Evolutionary conservation across 768 basidiomycete genomes (phyloP).

Genomic region (Boletus subparvulus): DNA sequence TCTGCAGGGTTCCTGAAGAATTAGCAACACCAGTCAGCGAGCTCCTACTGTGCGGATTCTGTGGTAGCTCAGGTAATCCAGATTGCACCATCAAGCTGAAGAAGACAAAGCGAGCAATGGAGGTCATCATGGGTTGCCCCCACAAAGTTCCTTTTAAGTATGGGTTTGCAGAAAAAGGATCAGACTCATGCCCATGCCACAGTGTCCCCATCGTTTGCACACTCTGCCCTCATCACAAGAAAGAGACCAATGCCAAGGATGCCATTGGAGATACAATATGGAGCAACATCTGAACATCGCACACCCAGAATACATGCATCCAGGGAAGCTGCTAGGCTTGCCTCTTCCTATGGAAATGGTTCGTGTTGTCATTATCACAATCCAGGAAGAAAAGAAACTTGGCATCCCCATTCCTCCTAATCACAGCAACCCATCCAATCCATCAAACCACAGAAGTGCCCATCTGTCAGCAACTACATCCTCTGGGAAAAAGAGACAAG

Average conservation of each 20-base stretch:
- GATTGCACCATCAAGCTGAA: neutral
- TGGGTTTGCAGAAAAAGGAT: neutral
- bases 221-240: neutral
- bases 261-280: constrained; percentile 6
- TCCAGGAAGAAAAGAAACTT: too few relatives aligned
- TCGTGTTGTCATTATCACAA: too few relatives aligned
- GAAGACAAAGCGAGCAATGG: neutral
- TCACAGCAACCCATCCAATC: too few relatives aligned
- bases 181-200: neutral
- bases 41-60: neutral
- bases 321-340: too few relatives aligned
- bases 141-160: neutral
- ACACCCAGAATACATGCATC: too few relatives aligned
- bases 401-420: too few relatives aligned
- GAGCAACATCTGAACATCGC: neutral
- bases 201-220: neutral
- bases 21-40: neutral
- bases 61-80: neutral
- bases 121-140: neutral
- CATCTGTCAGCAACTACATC: neutral
- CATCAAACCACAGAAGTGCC: neutral
- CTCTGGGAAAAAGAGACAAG: neutral
- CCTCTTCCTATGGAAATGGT: too few relatives aligned
- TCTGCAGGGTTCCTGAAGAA: too few relatives aligned
- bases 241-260: neutral